These are phyloP conservation scores for Poa pratensis DNA, from an alignment of 176 grass and related monocot species.

Conservation along the genomic window DNA sequence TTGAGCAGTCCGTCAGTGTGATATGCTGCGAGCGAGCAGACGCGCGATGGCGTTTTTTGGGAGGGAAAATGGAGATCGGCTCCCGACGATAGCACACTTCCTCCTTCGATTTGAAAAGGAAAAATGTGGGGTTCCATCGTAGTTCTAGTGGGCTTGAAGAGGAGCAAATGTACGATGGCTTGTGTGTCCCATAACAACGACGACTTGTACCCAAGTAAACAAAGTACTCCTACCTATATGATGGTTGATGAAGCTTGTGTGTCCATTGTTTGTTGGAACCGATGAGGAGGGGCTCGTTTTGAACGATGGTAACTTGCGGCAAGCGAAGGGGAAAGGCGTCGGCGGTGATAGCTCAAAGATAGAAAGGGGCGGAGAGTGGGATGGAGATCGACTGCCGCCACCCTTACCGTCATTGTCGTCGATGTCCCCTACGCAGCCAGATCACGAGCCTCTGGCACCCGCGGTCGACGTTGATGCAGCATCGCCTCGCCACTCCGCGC, in stretches of 20 bases:
- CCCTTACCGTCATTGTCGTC: too few species aligned
- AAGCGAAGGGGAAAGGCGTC: too few species aligned
- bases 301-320: neutral
- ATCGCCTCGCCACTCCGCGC: too few species aligned
- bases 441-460: too few species aligned
- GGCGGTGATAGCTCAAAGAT: too few species aligned
- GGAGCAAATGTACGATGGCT: neutral
- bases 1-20: neutral
- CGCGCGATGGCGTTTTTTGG: slow-evolving; percentile 24
- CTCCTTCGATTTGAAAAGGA: slow-evolving; percentile 31
- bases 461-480: too few species aligned
- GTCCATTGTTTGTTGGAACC: neutral
- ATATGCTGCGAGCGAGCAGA: too few species aligned
- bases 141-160: neutral
- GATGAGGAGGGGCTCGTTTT: neutral
- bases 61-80: slow-evolving; percentile 46
- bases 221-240: neutral
- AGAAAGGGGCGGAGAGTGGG: too few species aligned
- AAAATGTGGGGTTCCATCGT: neutral
- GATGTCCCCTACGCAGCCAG: too few species aligned
- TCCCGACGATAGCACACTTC: neutral
- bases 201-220: neutral
- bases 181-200: neutral
- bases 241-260: neutral
- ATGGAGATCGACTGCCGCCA: too few species aligned